phyloP scores from a whole-genome alignment of 2,329 filamentous ascomycete species.

The Raffaelea ambrosiae region DNA sequence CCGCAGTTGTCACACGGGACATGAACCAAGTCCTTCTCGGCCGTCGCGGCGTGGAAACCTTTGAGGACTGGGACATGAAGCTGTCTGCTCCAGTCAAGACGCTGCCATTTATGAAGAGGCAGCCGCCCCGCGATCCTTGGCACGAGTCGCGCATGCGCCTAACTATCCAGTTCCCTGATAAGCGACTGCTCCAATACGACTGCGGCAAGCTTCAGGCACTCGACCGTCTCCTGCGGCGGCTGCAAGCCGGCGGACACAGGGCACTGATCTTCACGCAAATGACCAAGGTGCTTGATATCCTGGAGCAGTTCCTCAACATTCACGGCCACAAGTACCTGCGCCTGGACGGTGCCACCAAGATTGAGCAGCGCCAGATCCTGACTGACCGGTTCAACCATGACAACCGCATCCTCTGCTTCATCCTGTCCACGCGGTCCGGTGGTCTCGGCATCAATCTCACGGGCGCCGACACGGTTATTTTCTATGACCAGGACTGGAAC shows the following conservation, averaged over 20 bases:
- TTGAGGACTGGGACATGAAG: conserved; percentile 48
- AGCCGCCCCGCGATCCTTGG: conserved; percentile 65
- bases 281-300: conserved; percentile 95
- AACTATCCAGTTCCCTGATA: conserved; percentile 95
- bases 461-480: conserved; percentile 94
- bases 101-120: conserved; percentile 48
- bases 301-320: conserved; percentile 96
- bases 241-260: conserved; percentile 85
- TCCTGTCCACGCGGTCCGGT: conserved; percentile 87
- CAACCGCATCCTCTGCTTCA: conserved; percentile 85
- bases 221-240: conserved; percentile 72
- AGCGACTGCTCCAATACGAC: conserved; percentile 91
- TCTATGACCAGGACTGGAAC: conserved; percentile 99
- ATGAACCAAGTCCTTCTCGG: conserved; percentile 62
- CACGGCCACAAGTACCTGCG: conserved; percentile 95
- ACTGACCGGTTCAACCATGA: conserved; percentile 97
- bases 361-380: conserved; percentile 89
- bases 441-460: conserved; percentile 95
- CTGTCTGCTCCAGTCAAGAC: conserved; percentile 48
- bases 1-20: conserved; percentile 75
- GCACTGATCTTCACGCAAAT: conserved; percentile 99
- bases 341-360: conserved; percentile 90
- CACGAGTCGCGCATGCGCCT: conserved; percentile 88
- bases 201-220: conserved; percentile 92
- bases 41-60: conserved; percentile 44